Evolutionary conservation across 2,329 filamentous ascomycete species (phyloP).

Genomic region (Elsinoe perseae): DNA sequence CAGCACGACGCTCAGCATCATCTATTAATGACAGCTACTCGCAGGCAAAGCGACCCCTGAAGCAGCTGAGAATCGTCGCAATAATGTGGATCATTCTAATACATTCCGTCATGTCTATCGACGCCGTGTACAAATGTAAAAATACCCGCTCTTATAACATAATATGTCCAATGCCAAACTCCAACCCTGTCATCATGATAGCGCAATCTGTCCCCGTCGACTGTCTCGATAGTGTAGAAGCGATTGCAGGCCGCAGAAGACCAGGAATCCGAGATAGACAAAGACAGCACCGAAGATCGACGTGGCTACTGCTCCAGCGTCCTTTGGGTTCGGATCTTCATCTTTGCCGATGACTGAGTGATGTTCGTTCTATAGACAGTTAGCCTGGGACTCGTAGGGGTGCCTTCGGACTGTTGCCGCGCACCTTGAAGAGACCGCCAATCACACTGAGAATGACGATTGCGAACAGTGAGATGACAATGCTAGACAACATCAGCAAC

Average conservation of each 20-base stretch:
- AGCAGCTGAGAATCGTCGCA: neutral
- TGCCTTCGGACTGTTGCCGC: slow-evolving; percentile 23
- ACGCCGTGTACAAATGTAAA: neutral
- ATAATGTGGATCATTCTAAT: neutral
- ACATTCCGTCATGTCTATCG: slow-evolving; percentile 3
- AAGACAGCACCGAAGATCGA: slow-evolving; percentile 83
- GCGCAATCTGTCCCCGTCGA: slow-evolving; percentile 72
- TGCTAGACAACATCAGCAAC: slow-evolving; percentile 46
- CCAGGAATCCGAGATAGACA: slow-evolving; percentile 87
- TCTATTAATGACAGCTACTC: too few relatives aligned
- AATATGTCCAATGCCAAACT: slow-evolving; percentile 5
- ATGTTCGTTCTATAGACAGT: slow-evolving; percentile 50
- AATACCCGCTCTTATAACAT: neutral
- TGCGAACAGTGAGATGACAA: slow-evolving; percentile 57
- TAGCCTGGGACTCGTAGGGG: neutral
- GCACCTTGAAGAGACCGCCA: slow-evolving; percentile 64
- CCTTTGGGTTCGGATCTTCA: slow-evolving; percentile 45
- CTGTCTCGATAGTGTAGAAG: slow-evolving; percentile 76
- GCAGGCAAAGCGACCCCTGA: neutral
- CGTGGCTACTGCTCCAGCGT: slow-evolving; percentile 69
- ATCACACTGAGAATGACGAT: slow-evolving; percentile 58
- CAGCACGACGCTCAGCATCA: too few relatives aligned
- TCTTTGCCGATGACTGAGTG: slow-evolving; percentile 74
- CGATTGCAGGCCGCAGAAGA: slow-evolving; percentile 87
- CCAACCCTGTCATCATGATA: slow-evolving; percentile 41